Conservation (phyloP, 83 land plant species). For the Diphasiastrum complanatum region DNA sequence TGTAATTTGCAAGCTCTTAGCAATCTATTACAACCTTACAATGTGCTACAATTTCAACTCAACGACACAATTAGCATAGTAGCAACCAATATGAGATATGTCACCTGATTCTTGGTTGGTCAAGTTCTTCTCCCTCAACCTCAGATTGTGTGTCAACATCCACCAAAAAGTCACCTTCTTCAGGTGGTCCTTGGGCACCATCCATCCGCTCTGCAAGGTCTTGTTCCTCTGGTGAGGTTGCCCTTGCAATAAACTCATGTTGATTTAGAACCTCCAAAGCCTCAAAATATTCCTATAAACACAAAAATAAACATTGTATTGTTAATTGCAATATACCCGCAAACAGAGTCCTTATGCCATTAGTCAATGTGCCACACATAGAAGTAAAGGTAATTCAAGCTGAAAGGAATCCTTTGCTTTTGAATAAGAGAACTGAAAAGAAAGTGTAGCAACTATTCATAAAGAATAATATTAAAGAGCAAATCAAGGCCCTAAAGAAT, state of each 20-base stretch:
- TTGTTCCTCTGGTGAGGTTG: constrained; percentile 30
- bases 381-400: too few relatives aligned
- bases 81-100: too few relatives aligned
- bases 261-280: constrained; percentile 45
- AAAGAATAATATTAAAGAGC: too few relatives aligned
- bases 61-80: too few relatives aligned
- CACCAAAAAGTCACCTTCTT: constrained; percentile 27
- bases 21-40: too few relatives aligned
- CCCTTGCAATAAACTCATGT: constrained; percentile 35
- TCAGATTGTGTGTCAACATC: constrained; percentile 34
- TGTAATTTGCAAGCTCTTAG: too few relatives aligned
- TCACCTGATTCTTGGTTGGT: constrained; percentile 38
- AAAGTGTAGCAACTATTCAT: too few relatives aligned
- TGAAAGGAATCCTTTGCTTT: too few relatives aligned
- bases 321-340: too few relatives aligned
- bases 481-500: too few relatives aligned
- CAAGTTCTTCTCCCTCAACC: constrained; percentile 39
- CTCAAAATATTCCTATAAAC: constrained; percentile 38
- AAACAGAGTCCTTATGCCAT: neutral
- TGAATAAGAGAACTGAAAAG: too few relatives aligned
- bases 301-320: neutral
- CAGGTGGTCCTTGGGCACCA: constrained; percentile 36
- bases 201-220: constrained; percentile 30
- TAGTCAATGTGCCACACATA: neutral
- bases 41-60: too few relatives aligned